Percentiles rank a stretch among this genome's conserved stretches.
Evolutionary conservation across 2,329 filamentous ascomycete genomes (phyloP).

Genomic region (Exophiala sp.): DNA sequence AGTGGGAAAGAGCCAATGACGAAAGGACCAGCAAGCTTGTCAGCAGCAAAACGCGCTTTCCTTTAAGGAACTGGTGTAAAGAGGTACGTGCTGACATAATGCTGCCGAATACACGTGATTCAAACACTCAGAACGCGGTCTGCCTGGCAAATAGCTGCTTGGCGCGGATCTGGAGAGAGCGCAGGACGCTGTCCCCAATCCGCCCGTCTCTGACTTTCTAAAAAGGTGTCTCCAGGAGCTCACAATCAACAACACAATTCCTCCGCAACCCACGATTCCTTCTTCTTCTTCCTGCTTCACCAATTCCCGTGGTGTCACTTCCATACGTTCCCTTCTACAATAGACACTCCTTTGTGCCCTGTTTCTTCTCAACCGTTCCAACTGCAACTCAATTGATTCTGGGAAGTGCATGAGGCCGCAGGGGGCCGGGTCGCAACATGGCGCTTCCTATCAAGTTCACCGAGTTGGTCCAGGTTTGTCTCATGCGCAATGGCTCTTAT

Average conservation of each 20-base stretch:
- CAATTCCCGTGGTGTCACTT: slow-evolving; percentile 15
- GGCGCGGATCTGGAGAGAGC: slow-evolving; percentile 3
- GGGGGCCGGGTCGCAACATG: slow-evolving; percentile 43
- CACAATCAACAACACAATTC: slow-evolving; percentile 15
- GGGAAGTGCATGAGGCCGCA: slow-evolving; percentile 27
- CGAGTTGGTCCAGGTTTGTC: slow-evolving; percentile 75
- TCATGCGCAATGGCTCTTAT: not conserved
- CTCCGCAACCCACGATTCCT: slow-evolving; percentile 4
- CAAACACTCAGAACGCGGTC: not conserved
- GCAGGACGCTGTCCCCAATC: not conserved
- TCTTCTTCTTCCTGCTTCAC: slow-evolving; percentile 7
- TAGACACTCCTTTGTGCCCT: slow-evolving; percentile 19
- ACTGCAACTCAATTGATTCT: slow-evolving; percentile 11
- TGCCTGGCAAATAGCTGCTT: not conserved
- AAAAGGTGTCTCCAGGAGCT: slow-evolving; percentile 25
- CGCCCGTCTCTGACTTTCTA: slow-evolving; percentile 12
- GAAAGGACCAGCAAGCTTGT: slow-evolving; percentile 1
- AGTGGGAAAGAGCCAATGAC: slow-evolving; percentile 6
- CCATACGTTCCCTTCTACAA: slow-evolving; percentile 9
- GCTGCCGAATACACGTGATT: not conserved
- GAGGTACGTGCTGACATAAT: too few species aligned
- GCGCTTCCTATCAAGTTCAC: slow-evolving; percentile 86
- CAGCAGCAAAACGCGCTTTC: not conserved
- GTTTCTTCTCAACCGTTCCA: slow-evolving; percentile 6
- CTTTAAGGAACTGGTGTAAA: not conserved